Percentiles rank a stretch among this genome's conserved stretches.
Evolutionary conservation across 1,284 basidiomycete species (phyloP).

Genomic region (Rhodotorula sp.): DNA sequence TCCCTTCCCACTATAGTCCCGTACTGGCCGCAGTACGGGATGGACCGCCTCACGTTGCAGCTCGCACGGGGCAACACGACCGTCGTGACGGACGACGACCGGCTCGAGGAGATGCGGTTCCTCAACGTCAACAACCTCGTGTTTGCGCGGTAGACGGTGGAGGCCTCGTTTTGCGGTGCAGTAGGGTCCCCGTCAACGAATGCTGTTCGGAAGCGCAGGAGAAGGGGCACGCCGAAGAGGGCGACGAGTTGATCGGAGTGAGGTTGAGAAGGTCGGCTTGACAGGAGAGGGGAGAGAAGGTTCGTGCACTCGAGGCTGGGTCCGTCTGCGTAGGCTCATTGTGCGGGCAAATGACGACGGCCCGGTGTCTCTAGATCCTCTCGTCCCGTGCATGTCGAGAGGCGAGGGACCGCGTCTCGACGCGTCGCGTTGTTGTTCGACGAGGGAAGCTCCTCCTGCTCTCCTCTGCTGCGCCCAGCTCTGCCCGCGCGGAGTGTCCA

Average conservation of each 20-base stretch:
- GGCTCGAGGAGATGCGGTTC: conserved; percentile 39
- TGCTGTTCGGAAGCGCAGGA: no score
- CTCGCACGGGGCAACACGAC: conserved; percentile 30
- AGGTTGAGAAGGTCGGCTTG: not conserved
- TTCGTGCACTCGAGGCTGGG: no score
- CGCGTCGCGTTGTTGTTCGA: not conserved
- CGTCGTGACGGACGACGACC: conserved; percentile 29
- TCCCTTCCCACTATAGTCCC: no score
- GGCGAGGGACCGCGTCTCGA: not conserved
- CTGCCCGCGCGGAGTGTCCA: no score
- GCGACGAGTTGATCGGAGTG: no score
- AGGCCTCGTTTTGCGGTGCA: not conserved
- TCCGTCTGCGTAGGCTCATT: no score
- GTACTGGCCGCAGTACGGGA: conserved; percentile 37
- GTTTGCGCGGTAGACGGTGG: conserved; percentile 16
- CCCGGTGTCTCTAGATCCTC: not conserved
- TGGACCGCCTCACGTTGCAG: conserved; percentile 35
- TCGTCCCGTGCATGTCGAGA: not conserved
- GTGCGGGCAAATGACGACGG: not conserved
- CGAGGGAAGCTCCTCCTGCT: not conserved
- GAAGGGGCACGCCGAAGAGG: no score
- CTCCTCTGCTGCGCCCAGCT: not conserved
- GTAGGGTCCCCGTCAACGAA: not conserved
- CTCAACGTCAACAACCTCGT: conserved; percentile 34
- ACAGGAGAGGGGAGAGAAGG: no score